phyloP scores from a whole-genome alignment of 2,329 filamentous ascomycete genomes.

The Epicoccum sorghinum region DNA sequence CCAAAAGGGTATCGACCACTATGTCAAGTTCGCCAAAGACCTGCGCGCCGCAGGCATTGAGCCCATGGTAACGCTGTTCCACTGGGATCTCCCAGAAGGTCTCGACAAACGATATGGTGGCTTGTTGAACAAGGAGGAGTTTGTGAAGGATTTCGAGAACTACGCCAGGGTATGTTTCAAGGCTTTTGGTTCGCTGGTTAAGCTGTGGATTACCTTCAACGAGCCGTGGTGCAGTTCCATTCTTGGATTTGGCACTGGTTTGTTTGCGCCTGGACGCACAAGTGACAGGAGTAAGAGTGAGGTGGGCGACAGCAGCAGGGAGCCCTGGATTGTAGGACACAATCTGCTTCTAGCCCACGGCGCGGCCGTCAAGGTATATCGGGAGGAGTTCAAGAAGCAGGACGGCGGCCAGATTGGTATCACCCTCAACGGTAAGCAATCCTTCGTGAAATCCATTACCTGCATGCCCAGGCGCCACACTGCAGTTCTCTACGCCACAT shows the following conservation, averaged over 20 bases:
- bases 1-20: constrained; percentile 76
- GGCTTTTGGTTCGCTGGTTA: constrained; percentile 73
- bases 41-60: constrained; percentile 76
- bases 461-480: constrained; percentile 3
- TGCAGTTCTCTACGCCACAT: constrained; percentile 6
- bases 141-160: constrained; percentile 78
- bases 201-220: constrained; percentile 90
- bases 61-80: constrained; percentile 82
- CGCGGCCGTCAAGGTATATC: constrained; percentile 79
- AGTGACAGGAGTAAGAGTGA: constrained; percentile 74
- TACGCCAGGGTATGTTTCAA: constrained; percentile 80
- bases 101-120: constrained; percentile 83
- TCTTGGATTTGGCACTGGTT: constrained; percentile 77
- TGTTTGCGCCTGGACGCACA: constrained; percentile 82
- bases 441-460: constrained; percentile 21
- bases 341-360: constrained; percentile 81
- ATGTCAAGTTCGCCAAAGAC: constrained; percentile 78
- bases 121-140: constrained; percentile 79
- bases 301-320: constrained; percentile 74
- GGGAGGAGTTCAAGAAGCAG: constrained; percentile 77
- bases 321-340: constrained; percentile 85
- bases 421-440: constrained; percentile 73
- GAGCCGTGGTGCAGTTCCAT: constrained; percentile 87
- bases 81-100: constrained; percentile 85
- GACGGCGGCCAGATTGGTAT: constrained; percentile 82